Evolutionary conservation across 371 early-diverging fungal genomes (phyloP).

Genomic region (Rhizopus arrhizus): DNA sequence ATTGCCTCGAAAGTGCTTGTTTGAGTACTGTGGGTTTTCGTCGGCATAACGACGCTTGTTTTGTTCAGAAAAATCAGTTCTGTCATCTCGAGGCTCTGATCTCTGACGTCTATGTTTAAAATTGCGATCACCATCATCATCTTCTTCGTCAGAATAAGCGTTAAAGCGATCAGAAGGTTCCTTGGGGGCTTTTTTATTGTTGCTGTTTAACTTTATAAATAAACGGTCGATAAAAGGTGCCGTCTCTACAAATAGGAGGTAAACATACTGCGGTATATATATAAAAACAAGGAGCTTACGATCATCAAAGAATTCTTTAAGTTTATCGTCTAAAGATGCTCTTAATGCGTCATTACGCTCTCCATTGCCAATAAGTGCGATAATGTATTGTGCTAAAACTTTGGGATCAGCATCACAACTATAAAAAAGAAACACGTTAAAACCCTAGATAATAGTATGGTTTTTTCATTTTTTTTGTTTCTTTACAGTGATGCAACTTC

Average conservation of each 20-base stretch:
- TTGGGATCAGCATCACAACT: constrained; percentile 82
- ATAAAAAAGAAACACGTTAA: constrained; percentile 18
- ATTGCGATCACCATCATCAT: constrained; percentile 69
- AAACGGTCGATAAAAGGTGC: constrained; percentile 64
- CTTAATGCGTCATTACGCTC: constrained; percentile 44
- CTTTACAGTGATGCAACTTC: constrained; percentile 58
- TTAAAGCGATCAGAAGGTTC: constrained; percentile 31
- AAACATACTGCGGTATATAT: neutral
- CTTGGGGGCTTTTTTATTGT: neutral
- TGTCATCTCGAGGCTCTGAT: constrained; percentile 39
- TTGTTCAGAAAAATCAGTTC: constrained; percentile 22
- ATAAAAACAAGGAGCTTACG: constrained; percentile 44
- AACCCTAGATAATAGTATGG: neutral
- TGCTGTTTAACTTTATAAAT: constrained; percentile 53
- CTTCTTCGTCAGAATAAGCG: constrained; percentile 61
- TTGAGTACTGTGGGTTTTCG: constrained; percentile 17
- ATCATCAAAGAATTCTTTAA: constrained; percentile 60
- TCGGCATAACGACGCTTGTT: constrained; percentile 35
- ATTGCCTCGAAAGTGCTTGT: constrained; percentile 31
- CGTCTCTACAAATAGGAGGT: constrained; percentile 55
- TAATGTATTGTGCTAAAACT: constrained; percentile 79
- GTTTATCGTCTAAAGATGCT: constrained; percentile 43
- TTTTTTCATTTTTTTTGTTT: neutral
- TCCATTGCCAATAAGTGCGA: constrained; percentile 76
- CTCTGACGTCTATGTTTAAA: constrained; percentile 73